Percentiles rank a stretch among this genome's conserved stretches.
These are phyloP conservation scores for Elsinoe arachidis DNA, from an alignment of 2,329 filamentous ascomycete species.

Conservation along the genomic window DNA sequence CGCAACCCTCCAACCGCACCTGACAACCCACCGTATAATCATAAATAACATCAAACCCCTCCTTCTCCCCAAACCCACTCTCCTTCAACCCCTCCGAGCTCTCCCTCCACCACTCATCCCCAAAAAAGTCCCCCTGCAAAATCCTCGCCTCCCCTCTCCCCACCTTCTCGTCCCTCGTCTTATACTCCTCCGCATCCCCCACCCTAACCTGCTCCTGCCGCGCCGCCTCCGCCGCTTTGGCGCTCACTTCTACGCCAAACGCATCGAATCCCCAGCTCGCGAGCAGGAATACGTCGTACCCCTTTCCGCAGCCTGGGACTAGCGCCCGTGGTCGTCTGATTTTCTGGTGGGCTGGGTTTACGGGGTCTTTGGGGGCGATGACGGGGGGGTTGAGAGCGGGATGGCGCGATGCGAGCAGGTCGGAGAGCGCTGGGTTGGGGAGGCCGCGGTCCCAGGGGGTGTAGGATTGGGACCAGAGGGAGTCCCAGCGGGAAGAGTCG, in stretches of 20 bases:
- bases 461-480: slow-evolving; percentile 47
- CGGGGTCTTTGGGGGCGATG: slow-evolving; percentile 8
- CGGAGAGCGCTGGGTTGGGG: slow-evolving; percentile 51
- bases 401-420: slow-evolving; percentile 34
- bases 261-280: slow-evolving; percentile 68
- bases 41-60: slow-evolving; percentile 56
- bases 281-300: slow-evolving; percentile 72
- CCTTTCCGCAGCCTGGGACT: slow-evolving; percentile 73
- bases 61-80: slow-evolving; percentile 17
- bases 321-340: slow-evolving; percentile 48
- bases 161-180: slow-evolving; percentile 31
- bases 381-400: slow-evolving; percentile 20
- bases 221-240: slow-evolving; percentile 41
- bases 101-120: slow-evolving; percentile 46
- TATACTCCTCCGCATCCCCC: slow-evolving; percentile 32
- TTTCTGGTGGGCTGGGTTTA: slow-evolving; percentile 12
- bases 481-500: slow-evolving; percentile 44
- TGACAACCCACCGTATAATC: slow-evolving; percentile 48
- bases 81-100: slow-evolving; percentile 24
- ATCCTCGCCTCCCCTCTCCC: slow-evolving; percentile 48
- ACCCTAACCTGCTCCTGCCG: slow-evolving; percentile 32
- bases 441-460: slow-evolving; percentile 52
- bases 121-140: slow-evolving; percentile 59
- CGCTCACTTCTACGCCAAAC: slow-evolving; percentile 62
- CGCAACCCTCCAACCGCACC: not conserved